phyloP scores from a whole-genome alignment of 2,329 filamentous ascomycete genomes.

The Fusarium lyarnte region DNA sequence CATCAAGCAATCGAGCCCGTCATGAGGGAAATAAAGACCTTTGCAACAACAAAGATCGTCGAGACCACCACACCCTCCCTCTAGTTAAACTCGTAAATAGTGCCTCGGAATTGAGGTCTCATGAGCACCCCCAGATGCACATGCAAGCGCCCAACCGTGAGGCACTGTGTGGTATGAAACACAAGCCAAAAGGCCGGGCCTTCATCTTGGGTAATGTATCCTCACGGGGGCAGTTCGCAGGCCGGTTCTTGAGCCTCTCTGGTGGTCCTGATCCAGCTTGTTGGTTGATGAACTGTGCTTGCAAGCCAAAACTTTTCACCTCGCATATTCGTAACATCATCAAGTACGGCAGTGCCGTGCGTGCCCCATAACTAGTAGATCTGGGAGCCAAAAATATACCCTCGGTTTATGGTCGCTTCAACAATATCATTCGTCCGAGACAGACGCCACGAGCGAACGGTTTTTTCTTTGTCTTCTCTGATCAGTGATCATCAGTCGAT shows the following conservation, averaged over 20 bases:
- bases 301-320: constrained; percentile 16
- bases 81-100: constrained; percentile 16
- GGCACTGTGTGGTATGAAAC: constrained; percentile 5
- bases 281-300: background rate
- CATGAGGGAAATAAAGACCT: constrained; percentile 13
- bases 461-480: constrained; percentile 20
- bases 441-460: constrained; percentile 32
- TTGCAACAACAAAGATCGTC: constrained; percentile 16
- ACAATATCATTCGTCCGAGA: constrained; percentile 34
- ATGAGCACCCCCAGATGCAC: constrained; percentile 34
- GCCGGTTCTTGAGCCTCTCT: constrained; percentile 1
- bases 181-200: background rate
- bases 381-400: constrained; percentile 3
- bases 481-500: constrained; percentile 22
- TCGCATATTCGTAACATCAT: background rate
- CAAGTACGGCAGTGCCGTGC: background rate
- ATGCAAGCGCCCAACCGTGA: constrained; percentile 34
- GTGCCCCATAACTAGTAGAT: constrained; percentile 16
- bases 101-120: constrained; percentile 36
- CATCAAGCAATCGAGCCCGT: constrained; percentile 4
- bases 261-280: constrained; percentile 6
- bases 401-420: constrained; percentile 23
- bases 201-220: constrained; percentile 5
- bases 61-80: constrained; percentile 24
- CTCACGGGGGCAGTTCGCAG: constrained; percentile 1